A percentile compares a stretch with the other conserved stretches of the same genome.
These are phyloP conservation scores for Leccinum barrowsii DNA, from an alignment of 768 basidiomycete genomes.

Conservation along the genomic window DNA sequence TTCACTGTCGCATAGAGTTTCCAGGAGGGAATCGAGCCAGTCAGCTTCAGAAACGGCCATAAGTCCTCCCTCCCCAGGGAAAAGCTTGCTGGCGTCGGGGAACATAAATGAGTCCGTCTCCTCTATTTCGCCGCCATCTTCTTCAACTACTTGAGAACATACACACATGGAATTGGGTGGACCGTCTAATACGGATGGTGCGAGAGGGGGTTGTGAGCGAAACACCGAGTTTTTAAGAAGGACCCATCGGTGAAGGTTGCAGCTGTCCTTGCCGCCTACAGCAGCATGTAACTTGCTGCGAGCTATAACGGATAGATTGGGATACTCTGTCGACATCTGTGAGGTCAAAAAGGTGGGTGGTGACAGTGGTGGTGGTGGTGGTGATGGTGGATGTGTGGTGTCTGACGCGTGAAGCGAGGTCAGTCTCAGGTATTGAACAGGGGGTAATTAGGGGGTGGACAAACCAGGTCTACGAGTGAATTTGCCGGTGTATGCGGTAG, in stretches of 20 bases:
- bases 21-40: conserved; percentile 80
- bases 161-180: conserved; percentile 26
- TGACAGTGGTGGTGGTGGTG: background rate
- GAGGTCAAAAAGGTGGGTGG: background rate
- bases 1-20: conserved; percentile 68
- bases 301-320: conserved; percentile 59
- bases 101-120: conserved; percentile 76
- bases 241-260: conserved; percentile 84
- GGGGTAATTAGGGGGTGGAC: conserved; percentile 3
- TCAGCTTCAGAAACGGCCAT: conserved; percentile 60
- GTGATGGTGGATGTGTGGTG: conserved; percentile 2
- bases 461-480: conserved; percentile 13
- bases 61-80: conserved; percentile 30
- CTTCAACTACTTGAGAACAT: conserved; percentile 41
- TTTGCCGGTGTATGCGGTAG: conserved; percentile 75
- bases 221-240: conserved; percentile 82
- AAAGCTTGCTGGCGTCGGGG: conserved; percentile 66
- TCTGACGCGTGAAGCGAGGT: conserved; percentile 18
- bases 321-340: conserved; percentile 47
- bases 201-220: conserved; percentile 44
- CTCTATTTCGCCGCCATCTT: conserved; percentile 39
- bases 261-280: conserved; percentile 56
- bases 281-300: conserved; percentile 72
- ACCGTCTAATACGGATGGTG: conserved; percentile 26
- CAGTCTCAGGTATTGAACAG: background rate